These are phyloP conservation scores for Pseudopediastrum boryanum DNA, from an alignment of 139 green algal genomes.

Conservation along the genomic window DNA sequence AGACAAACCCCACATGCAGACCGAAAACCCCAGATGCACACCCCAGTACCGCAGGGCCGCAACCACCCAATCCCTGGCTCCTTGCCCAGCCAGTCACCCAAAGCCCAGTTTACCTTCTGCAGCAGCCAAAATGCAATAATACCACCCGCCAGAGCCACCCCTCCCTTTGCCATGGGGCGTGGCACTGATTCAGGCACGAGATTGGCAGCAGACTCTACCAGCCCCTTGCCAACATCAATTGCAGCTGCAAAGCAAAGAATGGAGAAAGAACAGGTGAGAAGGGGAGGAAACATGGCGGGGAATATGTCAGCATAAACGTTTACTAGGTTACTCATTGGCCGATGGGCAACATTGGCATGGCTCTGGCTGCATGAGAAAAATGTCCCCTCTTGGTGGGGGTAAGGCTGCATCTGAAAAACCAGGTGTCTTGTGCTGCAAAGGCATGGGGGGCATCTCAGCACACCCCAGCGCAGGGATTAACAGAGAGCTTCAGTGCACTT, in stretches of 20 bases:
- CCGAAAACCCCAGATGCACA: background rate
- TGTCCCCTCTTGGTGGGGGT: background rate
- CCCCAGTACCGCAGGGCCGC: background rate
- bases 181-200: slow-evolving; percentile 49
- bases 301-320: background rate
- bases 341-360: too few species aligned
- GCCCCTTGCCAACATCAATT: slow-evolving; percentile 16
- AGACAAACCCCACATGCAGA: background rate
- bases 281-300: background rate
- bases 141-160: slow-evolving; percentile 34
- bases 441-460: too few species aligned
- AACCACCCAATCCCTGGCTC: background rate
- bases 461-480: too few species aligned
- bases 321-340: background rate
- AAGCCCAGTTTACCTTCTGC: slow-evolving; percentile 38
- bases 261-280: background rate
- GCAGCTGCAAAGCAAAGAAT: slow-evolving; percentile 9
- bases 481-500: too few species aligned
- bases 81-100: background rate
- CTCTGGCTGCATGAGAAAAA: background rate
- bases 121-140: slow-evolving; percentile 45
- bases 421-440: too few species aligned
- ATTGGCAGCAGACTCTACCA: slow-evolving; percentile 48
- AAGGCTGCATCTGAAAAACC: background rate
- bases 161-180: slow-evolving; percentile 39